These are phyloP conservation scores for Asparagopsis taxiformis DNA, from an alignment of 31 red algal genomes.

Conservation along the genomic window DNA sequence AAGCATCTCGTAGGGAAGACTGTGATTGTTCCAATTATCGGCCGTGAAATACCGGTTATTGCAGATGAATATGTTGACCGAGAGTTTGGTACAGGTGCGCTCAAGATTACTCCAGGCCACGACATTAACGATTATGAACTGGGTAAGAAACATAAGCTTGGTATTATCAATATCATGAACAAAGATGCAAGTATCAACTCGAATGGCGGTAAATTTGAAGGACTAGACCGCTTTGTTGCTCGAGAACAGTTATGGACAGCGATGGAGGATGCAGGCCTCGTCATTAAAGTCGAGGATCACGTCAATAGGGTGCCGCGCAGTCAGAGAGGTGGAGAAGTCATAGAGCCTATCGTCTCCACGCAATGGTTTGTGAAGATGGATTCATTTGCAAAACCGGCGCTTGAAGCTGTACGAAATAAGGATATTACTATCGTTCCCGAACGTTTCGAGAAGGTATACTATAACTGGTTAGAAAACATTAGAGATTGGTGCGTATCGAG, in stretches of 20 bases:
- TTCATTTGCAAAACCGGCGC: slow-evolving; percentile 73
- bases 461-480: slow-evolving; percentile 91
- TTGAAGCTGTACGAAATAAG: slow-evolving; percentile 33
- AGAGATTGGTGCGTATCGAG: slow-evolving; percentile 97
- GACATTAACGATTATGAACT: slow-evolving; percentile 97
- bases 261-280: slow-evolving; percentile 69
- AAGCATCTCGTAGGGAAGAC: slow-evolving; percentile 74
- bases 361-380: slow-evolving; percentile 98
- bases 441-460: not conserved
- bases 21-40: slow-evolving; percentile 81
- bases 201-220: slow-evolving; percentile 70
- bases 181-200: slow-evolving; percentile 84
- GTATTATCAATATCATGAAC: slow-evolving; percentile 71
- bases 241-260: slow-evolving; percentile 80
- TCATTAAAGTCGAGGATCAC: slow-evolving; percentile 72
- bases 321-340: slow-evolving; percentile 91
- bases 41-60: slow-evolving; percentile 88
- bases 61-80: slow-evolving; percentile 93
- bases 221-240: slow-evolving; percentile 94
- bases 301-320: slow-evolving; percentile 86
- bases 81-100: slow-evolving; percentile 94
- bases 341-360: slow-evolving; percentile 95
- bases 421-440: slow-evolving; percentile 17
- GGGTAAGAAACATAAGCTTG: slow-evolving; percentile 80
- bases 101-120: slow-evolving; percentile 99